Evolutionary conservation across 2,329 filamentous ascomycete genomes (phyloP), one percentile per base, ranked within the genome.

Genomic region (Cytospora chrysosperma): DNA sequence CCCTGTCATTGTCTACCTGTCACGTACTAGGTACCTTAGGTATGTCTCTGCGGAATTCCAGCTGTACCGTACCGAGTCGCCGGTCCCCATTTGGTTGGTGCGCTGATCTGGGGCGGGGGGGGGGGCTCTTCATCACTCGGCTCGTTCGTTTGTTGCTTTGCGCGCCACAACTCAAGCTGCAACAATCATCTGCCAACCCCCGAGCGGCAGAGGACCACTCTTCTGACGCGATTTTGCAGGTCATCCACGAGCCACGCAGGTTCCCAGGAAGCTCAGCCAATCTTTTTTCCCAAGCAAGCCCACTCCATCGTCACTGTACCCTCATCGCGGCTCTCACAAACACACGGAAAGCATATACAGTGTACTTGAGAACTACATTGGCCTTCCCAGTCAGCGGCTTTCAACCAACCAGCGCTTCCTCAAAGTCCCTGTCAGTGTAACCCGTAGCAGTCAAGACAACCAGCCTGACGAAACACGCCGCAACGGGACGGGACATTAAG

Each of bases 201-300:
- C 56, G 43, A 47, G 43, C 43, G 61, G 64, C 57, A 69, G 67
- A 68, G 64, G 69, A 69, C 62, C 67, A 63, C 68, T 68, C 43
- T 68, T 75, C 75, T 77, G 73, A 77, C 75, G 73, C 74, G 73
- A 71, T 70, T 74, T 67, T 75, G 73, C 75, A 77, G 75, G 71
- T 68, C 69, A 68, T 64, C 69, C 68, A 72, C 68, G 68, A 69
- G 68, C 65, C 67, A 55, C 64, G 70, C 67, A 64, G 65, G 56
- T 54, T 63, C 59, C 53, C 65, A 70, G 65, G 65, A 57, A 68
- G 61, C 68, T 67, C 63, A 69, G 63, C 70, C 68, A 72, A 71
- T 73, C 70, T 67, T 67, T 60, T n/a, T 60, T 28, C 59, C n/a
- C 51, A 47, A 55, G 58, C 62, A 67, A 61, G 67, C 68, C 53